Evolutionary conservation across 257 asterid species (phyloP).

Genomic region (Gynochthodes officinalis): DNA sequence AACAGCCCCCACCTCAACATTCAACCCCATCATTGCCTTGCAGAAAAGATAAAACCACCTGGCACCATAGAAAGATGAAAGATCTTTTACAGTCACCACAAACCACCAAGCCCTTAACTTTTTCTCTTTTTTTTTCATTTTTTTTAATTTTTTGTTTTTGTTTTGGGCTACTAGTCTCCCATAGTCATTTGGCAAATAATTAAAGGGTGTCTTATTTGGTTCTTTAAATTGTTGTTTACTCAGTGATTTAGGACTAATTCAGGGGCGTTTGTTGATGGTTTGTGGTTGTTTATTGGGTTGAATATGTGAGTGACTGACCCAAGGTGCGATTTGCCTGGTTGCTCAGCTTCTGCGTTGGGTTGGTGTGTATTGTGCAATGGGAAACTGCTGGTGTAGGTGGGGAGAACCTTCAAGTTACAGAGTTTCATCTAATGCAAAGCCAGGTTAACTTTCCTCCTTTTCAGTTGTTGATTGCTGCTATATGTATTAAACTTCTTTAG

Average conservation of each 20-base stretch:
- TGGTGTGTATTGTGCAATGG: slow-evolving; percentile 37
- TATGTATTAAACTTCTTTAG: neutral
- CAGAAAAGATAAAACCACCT: slow-evolving; percentile 14
- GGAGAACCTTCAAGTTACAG: slow-evolving; percentile 47
- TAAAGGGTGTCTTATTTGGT: slow-evolving; percentile 3
- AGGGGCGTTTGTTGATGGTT: slow-evolving; percentile 20
- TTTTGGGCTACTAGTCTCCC: slow-evolving; percentile 9
- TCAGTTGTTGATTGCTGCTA: neutral
- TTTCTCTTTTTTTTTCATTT: slow-evolving; percentile 2
- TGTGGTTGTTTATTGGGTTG: neutral
- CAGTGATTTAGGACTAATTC: slow-evolving; percentile 4
- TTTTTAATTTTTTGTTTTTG: neutral
- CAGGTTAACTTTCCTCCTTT: slow-evolving; percentile 45
- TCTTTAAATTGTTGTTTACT: slow-evolving; percentile 2
- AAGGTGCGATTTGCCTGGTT: slow-evolving; percentile 28
- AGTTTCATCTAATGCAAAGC: slow-evolving; percentile 61
- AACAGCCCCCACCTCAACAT: slow-evolving; percentile 18
- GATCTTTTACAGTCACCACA: slow-evolving; percentile 9
- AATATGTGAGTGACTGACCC: slow-evolving; percentile 12
- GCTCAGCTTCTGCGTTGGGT: slow-evolving; percentile 15
- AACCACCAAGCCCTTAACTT: slow-evolving; percentile 8
- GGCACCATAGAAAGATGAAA: slow-evolving; percentile 1
- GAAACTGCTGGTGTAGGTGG: slow-evolving; percentile 58
- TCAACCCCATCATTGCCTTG: slow-evolving; percentile 33
- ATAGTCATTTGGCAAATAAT: neutral